Conservation (phyloP, 345 rosid species). For the Melaleuca alternifolia region DNA sequence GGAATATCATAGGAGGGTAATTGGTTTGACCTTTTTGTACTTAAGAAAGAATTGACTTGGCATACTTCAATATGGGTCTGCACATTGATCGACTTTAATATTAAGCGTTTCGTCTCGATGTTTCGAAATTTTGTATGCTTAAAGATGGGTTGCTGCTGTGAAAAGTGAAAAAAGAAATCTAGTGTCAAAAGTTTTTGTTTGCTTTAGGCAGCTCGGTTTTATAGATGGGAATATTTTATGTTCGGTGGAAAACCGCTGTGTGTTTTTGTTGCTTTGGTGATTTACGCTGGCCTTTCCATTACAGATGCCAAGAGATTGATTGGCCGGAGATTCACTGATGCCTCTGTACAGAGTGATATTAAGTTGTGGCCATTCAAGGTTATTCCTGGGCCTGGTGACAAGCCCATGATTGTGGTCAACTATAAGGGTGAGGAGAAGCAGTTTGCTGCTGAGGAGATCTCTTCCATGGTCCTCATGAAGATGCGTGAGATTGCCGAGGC, state of each 20-base stretch:
- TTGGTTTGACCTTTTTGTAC: neutral
- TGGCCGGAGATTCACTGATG: constrained; percentile 56
- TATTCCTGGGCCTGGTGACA: constrained; percentile 51
- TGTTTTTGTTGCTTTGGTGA: neutral
- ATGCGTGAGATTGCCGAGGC: constrained; percentile 87
- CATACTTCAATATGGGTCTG: neutral
- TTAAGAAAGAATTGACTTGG: neutral
- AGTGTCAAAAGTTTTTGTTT: neutral
- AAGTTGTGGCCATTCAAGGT: constrained; percentile 78
- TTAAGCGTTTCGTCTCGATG: neutral
- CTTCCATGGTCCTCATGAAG: constrained; percentile 72
- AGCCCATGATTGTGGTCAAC: constrained; percentile 57
- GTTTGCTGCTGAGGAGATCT: constrained; percentile 65
- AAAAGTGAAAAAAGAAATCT: neutral
- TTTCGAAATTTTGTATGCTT: neutral
- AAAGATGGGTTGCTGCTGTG: neutral
- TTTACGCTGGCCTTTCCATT: neutral
- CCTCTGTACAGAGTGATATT: constrained; percentile 59
- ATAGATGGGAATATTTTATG: neutral
- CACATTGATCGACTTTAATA: neutral
- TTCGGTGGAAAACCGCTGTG: neutral
- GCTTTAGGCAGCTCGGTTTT: neutral
- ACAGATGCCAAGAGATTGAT: constrained; percentile 73
- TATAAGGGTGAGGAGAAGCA: constrained; percentile 69
- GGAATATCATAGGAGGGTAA: neutral